Base-by-base conservation (phyloP, 2,329 filamentous ascomycete species). In the Fusarium mexicanum region DNA sequence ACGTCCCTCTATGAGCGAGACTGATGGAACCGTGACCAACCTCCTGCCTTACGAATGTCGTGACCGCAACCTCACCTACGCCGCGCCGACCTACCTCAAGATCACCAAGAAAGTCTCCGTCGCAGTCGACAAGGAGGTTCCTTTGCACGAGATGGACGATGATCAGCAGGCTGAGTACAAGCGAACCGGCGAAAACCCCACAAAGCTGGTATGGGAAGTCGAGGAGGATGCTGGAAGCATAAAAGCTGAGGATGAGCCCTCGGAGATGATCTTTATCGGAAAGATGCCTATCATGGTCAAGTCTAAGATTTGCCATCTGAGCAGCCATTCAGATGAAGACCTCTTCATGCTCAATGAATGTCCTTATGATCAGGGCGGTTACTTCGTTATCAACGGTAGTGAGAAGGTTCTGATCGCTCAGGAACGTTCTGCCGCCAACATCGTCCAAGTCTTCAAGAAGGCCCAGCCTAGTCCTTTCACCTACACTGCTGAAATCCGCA, bases 401-500 rank as follows among this genome's bases (percentile, higher is more conserved):
- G 96, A 99, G 82, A 99, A 99, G 87, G 96, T 99, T 29, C 86
- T 99, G 77, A 99, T 99, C 79, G 96, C 96, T 3, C 96, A 99
- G 82, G 96, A 99, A 84, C 93, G 96, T 72, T 98, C 95, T 81
- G 96, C 96, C 46, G 96, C 96, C 80, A 99, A 99, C 81, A 99
- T 98, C 67, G 96, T 99, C 10, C 96, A 99, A 84, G 96, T 99
- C 35, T 99, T 99, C 90, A 96, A 97, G 85, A 99, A 99, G 86
- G 94, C 96, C 2, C 90, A 92, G 77, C 94, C 95, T n/a, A 96
- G 94, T 75, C 93, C 94, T 16, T 97, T 94, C 72, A 95, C 95
- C 4, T 98, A 96, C 83, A 93, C 96, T 31, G 97, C 96, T 18
- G 96, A 99, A 84, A 98, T 99, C 78, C 91, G 96, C 84, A 98